These are phyloP conservation scores for Lagenidium sp. DNA, from an alignment of 352 stramenopile species.

Conservation along the genomic window DNA sequence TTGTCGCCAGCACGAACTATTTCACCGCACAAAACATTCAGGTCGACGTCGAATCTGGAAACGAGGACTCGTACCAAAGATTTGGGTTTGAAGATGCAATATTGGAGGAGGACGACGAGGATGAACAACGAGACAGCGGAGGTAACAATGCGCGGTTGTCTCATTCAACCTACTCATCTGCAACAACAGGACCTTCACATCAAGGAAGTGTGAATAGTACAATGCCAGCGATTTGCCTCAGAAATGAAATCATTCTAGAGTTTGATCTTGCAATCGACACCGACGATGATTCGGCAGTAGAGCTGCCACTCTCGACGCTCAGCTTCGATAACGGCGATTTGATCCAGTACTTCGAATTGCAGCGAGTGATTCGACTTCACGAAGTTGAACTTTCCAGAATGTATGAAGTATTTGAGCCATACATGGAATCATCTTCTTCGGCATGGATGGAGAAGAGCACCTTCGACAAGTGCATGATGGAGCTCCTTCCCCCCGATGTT, in stretches of 20 bases:
- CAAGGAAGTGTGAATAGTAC: constrained; percentile 46
- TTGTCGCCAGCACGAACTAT: constrained; percentile 73
- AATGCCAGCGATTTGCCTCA: constrained; percentile 60
- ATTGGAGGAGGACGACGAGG: constrained; percentile 58
- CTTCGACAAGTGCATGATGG: constrained; percentile 63
- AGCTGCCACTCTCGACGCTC: constrained; percentile 56
- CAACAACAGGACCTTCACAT: constrained; percentile 40
- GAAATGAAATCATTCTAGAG: constrained; percentile 78
- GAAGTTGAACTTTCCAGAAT: constrained; percentile 55
- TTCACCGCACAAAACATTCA: constrained; percentile 82
- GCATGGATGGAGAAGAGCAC: constrained; percentile 73
- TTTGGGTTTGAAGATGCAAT: constrained; percentile 34
- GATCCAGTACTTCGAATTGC: constrained; percentile 74
- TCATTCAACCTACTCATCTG: constrained; percentile 43
- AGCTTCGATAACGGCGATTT: constrained; percentile 80
- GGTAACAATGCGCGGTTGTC: constrained; percentile 5
- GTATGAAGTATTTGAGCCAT: constrained; percentile 66
- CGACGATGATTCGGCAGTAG: constrained; percentile 46
- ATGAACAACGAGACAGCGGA: constrained; percentile 19
- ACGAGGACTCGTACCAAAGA: constrained; percentile 16
- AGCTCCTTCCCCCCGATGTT: constrained; percentile 47
- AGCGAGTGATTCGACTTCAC: constrained; percentile 63
- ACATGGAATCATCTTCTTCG: constrained; percentile 38
- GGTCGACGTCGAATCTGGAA: constrained; percentile 46
- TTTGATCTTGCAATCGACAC: constrained; percentile 72